Evolutionary conservation across 2,329 filamentous ascomycete genomes (phyloP).

Genomic region (Epichloe hybrida): DNA sequence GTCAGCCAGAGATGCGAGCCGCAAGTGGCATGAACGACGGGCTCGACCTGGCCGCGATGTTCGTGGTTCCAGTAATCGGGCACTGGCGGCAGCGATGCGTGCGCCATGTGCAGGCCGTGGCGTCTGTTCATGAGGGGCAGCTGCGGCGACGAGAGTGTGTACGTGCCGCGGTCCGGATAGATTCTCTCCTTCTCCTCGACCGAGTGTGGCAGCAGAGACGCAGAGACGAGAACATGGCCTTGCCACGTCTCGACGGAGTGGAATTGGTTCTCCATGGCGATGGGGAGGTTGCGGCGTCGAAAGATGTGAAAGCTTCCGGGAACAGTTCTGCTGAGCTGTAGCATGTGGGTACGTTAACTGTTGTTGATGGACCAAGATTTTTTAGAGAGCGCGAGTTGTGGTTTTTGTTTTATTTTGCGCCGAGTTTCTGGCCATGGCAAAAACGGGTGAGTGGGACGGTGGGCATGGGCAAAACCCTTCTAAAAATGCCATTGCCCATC

Average conservation of each 20-base stretch:
- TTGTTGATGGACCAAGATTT: background rate
- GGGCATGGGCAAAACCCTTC: background rate
- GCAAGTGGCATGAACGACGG: background rate
- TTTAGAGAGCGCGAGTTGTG: no score
- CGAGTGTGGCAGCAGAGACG: background rate
- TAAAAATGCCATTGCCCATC: background rate
- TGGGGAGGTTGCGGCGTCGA: background rate
- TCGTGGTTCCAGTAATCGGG: constrained; percentile 1
- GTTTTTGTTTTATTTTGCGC: no score
- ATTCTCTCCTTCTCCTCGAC: background rate
- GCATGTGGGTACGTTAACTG: background rate
- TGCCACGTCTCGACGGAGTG: background rate
- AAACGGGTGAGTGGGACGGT: background rate
- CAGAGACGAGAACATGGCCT: constrained; percentile 1
- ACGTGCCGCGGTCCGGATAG: background rate
- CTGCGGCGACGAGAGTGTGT: background rate
- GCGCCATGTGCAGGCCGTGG: background rate
- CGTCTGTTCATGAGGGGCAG: background rate
- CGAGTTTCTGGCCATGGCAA: no score
- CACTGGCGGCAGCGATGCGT: background rate
- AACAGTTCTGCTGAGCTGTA: background rate
- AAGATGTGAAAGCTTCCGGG: background rate
- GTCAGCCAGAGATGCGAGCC: background rate
- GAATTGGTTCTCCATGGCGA: background rate
- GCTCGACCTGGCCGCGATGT: background rate